Conservation (phyloP, 169 alveolate genomes). For the Plasmodium blacklocki region DNA sequence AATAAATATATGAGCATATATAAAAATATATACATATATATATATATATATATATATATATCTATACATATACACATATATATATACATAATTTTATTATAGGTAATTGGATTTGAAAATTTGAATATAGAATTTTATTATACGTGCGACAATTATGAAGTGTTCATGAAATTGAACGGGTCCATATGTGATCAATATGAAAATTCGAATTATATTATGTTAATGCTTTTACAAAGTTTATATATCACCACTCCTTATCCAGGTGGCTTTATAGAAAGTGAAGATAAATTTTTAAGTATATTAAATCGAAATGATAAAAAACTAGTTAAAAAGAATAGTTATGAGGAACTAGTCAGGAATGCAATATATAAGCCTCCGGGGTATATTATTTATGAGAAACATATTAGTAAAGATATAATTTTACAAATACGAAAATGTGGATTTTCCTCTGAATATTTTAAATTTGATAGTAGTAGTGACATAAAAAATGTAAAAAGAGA, state of each 20-base stretch:
- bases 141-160: conserved; percentile 64
- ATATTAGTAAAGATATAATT: conserved; percentile 50
- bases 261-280: conserved; percentile 69
- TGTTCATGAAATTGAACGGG: conserved; percentile 61
- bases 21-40: neutral
- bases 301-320: conserved; percentile 44
- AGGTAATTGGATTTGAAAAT: conserved; percentile 61
- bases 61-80: neutral
- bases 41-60: conserved; percentile 5
- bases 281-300: conserved; percentile 43
- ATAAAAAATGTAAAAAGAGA: neutral
- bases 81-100: neutral
- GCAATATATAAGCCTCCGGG: conserved; percentile 69
- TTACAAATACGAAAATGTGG: conserved; percentile 74
- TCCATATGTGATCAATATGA: conserved; percentile 68
- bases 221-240: conserved; percentile 57
- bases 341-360: neutral
- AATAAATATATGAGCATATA: neutral
- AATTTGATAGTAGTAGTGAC: neutral
- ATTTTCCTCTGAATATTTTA: conserved; percentile 53
- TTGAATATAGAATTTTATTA: conserved; percentile 57
- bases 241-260: conserved; percentile 74
- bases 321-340: neutral
- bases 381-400: conserved; percentile 52
- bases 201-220: conserved; percentile 58